Percentiles rank a stretch among this genome's conserved stretches.
Evolutionary conservation across 495 filamentous ascomycete genomes (phyloP).

Genomic region (Talaromyces ruber): DNA sequence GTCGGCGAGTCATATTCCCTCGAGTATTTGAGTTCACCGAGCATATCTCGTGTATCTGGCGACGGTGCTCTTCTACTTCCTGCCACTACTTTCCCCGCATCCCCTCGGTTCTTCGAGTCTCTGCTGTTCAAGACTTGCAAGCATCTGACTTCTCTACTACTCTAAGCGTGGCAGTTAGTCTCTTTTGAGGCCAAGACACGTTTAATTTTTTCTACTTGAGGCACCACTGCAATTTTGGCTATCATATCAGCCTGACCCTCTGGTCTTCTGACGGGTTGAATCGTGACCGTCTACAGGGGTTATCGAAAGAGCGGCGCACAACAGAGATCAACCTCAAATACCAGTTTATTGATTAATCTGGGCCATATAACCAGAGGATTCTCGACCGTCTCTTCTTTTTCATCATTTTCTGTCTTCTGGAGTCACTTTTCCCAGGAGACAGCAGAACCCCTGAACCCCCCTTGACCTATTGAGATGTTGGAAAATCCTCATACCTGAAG

Average conservation of each 20-base stretch:
- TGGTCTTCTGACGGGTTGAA: neutral
- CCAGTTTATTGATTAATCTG: neutral
- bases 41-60: neutral
- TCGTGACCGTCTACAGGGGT: neutral
- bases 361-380: neutral
- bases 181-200: neutral
- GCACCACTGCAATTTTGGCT: neutral
- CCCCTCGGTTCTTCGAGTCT: neutral
- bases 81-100: constrained; percentile 1
- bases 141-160: neutral
- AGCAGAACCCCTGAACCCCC: neutral
- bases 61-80: neutral
- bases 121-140: neutral
- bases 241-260: neutral
- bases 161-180: neutral
- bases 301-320: neutral
- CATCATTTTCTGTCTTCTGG: neutral
- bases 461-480: neutral
- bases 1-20: neutral
- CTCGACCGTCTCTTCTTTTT: constrained; percentile 5
- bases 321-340: neutral
- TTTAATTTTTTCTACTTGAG: neutral
- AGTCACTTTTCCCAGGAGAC: neutral
- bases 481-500: neutral
- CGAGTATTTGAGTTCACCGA: neutral